Conservation (phyloP, 257 asterid species). For the Primulina huaijiensis region DNA sequence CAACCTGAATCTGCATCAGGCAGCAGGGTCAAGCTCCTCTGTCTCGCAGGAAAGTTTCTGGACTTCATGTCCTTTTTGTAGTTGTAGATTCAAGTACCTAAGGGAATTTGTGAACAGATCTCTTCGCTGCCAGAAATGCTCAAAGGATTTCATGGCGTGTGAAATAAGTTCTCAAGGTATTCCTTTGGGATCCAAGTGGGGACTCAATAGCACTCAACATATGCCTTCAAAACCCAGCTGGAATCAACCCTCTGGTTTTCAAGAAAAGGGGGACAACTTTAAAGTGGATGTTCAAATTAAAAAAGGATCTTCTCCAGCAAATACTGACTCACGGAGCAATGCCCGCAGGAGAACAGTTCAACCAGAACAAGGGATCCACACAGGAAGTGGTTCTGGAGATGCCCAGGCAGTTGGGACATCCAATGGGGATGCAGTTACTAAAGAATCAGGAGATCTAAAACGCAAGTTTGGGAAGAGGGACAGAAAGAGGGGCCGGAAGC, state of each 20-base stretch:
- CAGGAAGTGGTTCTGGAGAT: conserved; percentile 27
- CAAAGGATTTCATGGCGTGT: conserved; percentile 33
- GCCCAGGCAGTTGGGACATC: conserved; percentile 26
- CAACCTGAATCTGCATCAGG: conserved; percentile 37
- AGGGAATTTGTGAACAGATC: conserved; percentile 31
- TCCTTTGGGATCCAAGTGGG: conserved; percentile 27
- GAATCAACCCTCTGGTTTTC: conserved; percentile 28
- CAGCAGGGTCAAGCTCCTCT: conserved; percentile 34
- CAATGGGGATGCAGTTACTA: conserved; percentile 30
- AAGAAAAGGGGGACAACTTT: conserved; percentile 27
- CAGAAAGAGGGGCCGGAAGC: conserved; percentile 50
- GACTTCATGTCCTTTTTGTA: conserved; percentile 68
- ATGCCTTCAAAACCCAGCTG: conserved; percentile 29
- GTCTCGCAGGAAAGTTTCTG: conserved; percentile 37
- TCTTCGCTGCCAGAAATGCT: conserved; percentile 53
- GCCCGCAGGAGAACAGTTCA: conserved; percentile 28
- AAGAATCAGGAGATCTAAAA: conserved; percentile 24
- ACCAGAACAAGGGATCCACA: conserved; percentile 31
- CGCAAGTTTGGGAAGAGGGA: conserved; percentile 47
- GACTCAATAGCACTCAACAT: conserved; percentile 35
- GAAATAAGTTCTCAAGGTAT: conserved; percentile 42
- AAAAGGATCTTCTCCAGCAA: conserved; percentile 33
- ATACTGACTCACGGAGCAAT: conserved; percentile 29
- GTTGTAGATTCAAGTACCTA: conserved; percentile 35
- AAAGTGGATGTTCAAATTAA: conserved; percentile 25